Percentiles rank a stretch among this genome's conserved stretches.
phyloP scores from a whole-genome alignment of 2,329 filamentous ascomycete species.

The Alternaria viburni region DNA sequence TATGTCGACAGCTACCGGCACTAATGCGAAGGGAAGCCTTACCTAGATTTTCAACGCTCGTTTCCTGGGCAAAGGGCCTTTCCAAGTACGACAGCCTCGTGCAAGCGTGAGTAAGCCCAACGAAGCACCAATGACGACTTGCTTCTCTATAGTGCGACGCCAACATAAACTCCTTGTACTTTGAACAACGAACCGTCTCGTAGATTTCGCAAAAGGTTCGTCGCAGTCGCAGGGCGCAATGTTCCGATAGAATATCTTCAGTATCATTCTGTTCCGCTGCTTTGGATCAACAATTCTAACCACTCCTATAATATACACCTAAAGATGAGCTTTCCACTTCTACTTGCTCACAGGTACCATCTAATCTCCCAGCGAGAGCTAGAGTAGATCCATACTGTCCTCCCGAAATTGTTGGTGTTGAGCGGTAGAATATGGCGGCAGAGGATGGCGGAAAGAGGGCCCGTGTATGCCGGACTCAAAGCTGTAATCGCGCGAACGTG shows the following conservation, averaged over 20 bases:
- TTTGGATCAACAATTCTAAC: neutral
- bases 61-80: neutral
- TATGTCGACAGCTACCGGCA: neutral
- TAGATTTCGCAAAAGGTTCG: neutral
- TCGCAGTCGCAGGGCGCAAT: neutral
- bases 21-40: neutral
- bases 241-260: neutral
- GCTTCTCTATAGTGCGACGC: neutral
- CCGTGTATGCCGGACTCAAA: neutral
- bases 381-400: neutral
- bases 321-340: no score
- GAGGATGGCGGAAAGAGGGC: neutral
- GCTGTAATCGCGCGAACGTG: neutral
- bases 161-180: neutral
- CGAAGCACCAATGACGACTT: neutral
- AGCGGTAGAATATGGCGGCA: neutral
- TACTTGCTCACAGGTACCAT: neutral
- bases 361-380: neutral
- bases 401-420: neutral
- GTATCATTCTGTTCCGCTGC: neutral
- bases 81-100: neutral
- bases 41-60: no score
- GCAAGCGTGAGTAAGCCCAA: neutral
- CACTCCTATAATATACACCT: neutral
- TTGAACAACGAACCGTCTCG: neutral